Evolutionary conservation across 2,329 filamentous ascomycete species (phyloP).

Genomic region (Bisporella sp.): DNA sequence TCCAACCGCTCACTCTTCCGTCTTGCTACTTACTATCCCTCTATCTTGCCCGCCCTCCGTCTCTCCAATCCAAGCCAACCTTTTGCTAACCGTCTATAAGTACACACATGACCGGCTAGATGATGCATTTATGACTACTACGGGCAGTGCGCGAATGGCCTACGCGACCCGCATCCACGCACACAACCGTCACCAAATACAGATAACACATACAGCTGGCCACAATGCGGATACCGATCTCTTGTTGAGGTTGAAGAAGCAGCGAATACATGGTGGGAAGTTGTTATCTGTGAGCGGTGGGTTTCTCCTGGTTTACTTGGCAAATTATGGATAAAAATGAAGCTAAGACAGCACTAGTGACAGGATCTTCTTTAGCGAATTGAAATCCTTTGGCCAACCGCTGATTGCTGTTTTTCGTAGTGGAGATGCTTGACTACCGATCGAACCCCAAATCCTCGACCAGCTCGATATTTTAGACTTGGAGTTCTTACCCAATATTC

Average conservation of each 20-base stretch:
- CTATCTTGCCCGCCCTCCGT: no score
- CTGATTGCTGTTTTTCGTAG: background rate
- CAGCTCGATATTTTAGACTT: background rate
- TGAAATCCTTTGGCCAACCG: background rate
- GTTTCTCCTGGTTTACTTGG: constrained; percentile 1
- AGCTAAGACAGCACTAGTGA: background rate
- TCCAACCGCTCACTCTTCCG: no score
- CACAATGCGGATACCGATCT: constrained; percentile 1
- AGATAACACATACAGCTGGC: background rate
- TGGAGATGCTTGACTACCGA: constrained; percentile 1
- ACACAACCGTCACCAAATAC: background rate
- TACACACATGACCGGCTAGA: background rate
- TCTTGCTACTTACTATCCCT: no score
- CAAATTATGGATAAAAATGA: background rate
- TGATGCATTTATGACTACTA: background rate
- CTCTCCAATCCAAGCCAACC: constrained; percentile 23
- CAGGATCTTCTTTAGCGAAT: background rate
- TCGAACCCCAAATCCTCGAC: constrained; percentile 1
- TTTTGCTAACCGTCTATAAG: constrained; percentile 25
- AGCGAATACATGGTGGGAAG: constrained; percentile 26
- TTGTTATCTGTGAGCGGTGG: constrained; percentile 26
- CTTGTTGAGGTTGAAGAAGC: constrained; percentile 14
- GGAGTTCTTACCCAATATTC: constrained; percentile 3
- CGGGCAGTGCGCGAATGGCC: background rate
- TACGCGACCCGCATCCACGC: background rate